phyloP scores from a whole-genome alignment of 441 rosid species.

The Jatropha multifida region DNA sequence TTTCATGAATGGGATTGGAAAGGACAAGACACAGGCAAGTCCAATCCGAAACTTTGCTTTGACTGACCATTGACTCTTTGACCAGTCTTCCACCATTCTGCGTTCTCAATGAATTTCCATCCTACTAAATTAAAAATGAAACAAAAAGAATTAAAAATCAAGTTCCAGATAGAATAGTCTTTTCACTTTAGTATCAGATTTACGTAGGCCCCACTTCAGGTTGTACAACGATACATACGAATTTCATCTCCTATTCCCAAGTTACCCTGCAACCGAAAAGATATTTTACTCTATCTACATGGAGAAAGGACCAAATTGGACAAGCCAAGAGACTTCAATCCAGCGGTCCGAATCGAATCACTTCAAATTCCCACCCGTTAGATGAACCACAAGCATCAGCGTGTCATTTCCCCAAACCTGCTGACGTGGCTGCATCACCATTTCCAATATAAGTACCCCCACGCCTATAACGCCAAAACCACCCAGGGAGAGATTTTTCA shows the following conservation, averaged over 20 bases:
- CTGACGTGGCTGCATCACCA: slow-evolving; percentile 46
- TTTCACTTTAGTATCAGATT: slow-evolving; percentile 10
- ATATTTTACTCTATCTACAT: neutral
- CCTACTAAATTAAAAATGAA: neutral
- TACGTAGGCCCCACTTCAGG: slow-evolving; percentile 7
- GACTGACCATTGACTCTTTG: slow-evolving; percentile 29
- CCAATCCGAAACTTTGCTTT: slow-evolving; percentile 28
- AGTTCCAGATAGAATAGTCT: slow-evolving; percentile 7
- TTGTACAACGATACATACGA: neutral
- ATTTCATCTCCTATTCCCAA: slow-evolving; percentile 7
- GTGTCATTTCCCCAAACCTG: neutral
- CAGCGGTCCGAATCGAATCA: slow-evolving; percentile 27
- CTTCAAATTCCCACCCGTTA: slow-evolving; percentile 35
- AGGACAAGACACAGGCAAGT: slow-evolving; percentile 21
- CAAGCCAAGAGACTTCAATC: slow-evolving; percentile 9
- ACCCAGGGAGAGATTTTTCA: neutral
- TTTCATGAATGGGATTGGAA: too few species aligned
- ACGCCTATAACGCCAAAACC: slow-evolving; percentile 11
- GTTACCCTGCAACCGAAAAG: slow-evolving; percentile 13
- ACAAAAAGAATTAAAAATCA: neutral
- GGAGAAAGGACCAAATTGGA: neutral
- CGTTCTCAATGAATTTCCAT: neutral
- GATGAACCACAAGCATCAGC: slow-evolving; percentile 18
- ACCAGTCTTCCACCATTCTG: slow-evolving; percentile 14
- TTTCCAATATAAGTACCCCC: slow-evolving; percentile 24